Evolutionary conservation across 2,329 filamentous ascomycete genomes (phyloP).

Genomic region (Fusarium cyanostomum): DNA sequence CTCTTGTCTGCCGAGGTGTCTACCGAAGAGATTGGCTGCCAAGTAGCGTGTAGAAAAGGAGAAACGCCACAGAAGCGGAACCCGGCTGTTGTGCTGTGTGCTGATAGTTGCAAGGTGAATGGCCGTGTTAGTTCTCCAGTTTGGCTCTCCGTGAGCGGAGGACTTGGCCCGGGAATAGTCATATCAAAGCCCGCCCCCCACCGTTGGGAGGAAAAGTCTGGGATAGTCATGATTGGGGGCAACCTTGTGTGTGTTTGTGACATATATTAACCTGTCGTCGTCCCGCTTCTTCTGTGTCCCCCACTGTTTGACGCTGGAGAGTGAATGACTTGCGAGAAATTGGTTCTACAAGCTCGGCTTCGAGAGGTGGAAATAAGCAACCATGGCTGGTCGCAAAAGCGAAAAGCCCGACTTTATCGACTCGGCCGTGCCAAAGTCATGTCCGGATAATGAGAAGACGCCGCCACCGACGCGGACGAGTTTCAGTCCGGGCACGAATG

Average conservation of each 20-base stretch:
- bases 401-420: slow-evolving; percentile 21
- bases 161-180: too few species aligned
- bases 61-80: background rate
- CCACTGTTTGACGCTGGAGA: too few species aligned
- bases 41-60: background rate
- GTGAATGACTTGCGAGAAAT: slow-evolving; percentile 5
- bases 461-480: too few species aligned
- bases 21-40: background rate
- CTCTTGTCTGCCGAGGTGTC: too few species aligned
- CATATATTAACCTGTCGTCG: slow-evolving; percentile 29
- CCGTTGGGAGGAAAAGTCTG: too few species aligned
- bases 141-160: too few species aligned
- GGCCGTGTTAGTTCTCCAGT: too few species aligned
- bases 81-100: slow-evolving; percentile 15
- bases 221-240: slow-evolving; percentile 16
- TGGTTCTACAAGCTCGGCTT: background rate
- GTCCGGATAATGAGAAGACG: slow-evolving; percentile 17
- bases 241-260: slow-evolving; percentile 12
- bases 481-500: too few species aligned
- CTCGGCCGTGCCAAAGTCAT: slow-evolving; percentile 5
- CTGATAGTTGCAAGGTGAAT: background rate
- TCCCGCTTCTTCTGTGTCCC: slow-evolving; percentile 3
- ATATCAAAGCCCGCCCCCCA: too few species aligned
- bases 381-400: slow-evolving; percentile 16
- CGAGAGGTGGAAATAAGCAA: background rate